phyloP scores from a whole-genome alignment of 768 basidiomycete genomes.

The Coprinopsis strossmayeri region DNA sequence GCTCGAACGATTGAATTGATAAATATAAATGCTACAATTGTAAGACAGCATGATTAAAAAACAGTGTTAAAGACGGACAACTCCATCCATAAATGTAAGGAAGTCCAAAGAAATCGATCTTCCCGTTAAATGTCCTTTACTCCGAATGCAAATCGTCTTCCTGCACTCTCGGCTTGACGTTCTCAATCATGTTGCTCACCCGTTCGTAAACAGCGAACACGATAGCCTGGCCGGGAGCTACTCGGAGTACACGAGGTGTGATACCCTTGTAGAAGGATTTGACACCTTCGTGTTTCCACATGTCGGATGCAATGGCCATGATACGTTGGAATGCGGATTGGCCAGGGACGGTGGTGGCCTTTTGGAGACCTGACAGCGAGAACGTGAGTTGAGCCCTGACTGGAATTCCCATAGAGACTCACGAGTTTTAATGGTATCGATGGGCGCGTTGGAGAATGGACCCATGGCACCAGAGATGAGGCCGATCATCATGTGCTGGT shows the following conservation, averaged over 20 bases:
- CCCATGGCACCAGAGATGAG: conserved; percentile 97
- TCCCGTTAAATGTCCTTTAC: conserved; percentile 11
- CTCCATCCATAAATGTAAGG: too few species aligned
- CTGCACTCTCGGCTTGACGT: conserved; percentile 43
- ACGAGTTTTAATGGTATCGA: conserved; percentile 95
- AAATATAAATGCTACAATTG: too few species aligned
- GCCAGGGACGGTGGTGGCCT: conserved; percentile 66
- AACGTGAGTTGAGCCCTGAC: neutral
- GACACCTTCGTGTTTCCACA: conserved; percentile 90
- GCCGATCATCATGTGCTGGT: conserved; percentile 94
- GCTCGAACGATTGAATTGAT: too few species aligned
- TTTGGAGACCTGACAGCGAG: conserved; percentile 64
- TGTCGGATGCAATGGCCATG: conserved; percentile 73
- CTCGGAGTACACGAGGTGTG: conserved; percentile 90
- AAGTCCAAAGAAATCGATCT: too few species aligned
- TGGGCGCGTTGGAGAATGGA: conserved; percentile 96
- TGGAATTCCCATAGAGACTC: conserved; percentile 18
- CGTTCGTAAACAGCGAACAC: conserved; percentile 97
- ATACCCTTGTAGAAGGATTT: conserved; percentile 97
- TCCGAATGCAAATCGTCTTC: conserved; percentile 68
- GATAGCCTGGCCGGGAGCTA: conserved; percentile 95
- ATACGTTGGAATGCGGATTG: conserved; percentile 78
- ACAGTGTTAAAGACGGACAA: too few species aligned
- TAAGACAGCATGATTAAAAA: too few species aligned
- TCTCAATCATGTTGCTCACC: conserved; percentile 71